Evolutionary conservation across 768 basidiomycete species (phyloP).

Genomic region (Macrolepiota fuliginosa): DNA sequence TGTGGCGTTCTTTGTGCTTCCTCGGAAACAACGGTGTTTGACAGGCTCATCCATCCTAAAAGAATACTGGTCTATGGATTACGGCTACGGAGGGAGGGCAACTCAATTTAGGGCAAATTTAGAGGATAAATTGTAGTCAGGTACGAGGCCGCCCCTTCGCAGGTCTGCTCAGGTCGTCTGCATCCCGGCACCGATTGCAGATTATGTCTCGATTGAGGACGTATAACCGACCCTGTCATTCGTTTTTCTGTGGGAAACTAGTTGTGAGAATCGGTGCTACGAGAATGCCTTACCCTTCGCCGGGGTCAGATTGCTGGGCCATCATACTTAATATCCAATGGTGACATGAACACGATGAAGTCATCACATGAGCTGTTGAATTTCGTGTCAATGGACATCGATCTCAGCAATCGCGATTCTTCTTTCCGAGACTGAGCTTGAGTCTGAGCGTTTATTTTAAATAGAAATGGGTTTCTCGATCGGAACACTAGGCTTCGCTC

Average conservation of each 20-base stretch:
- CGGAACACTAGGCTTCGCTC: neutral
- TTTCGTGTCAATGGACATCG: neutral
- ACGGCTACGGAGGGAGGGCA: neutral
- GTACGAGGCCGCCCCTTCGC: neutral
- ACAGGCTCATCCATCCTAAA: neutral
- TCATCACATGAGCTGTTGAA: neutral
- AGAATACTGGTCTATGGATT: neutral
- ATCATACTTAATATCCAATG: neutral
- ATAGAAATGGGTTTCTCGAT: neutral
- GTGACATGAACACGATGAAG: neutral
- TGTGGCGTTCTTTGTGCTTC: neutral
- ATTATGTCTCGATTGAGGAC: constrained; percentile 1
- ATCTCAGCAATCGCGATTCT: neutral
- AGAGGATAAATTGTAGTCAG: neutral
- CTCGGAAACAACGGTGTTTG: neutral
- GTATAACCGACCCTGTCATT: neutral
- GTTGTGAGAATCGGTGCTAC: neutral
- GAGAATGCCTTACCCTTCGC: neutral
- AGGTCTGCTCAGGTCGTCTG: neutral
- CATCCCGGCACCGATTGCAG: constrained; percentile 3
- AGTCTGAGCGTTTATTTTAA: neutral
- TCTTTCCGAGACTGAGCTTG: too few relatives aligned
- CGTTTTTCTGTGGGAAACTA: neutral
- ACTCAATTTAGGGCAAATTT: neutral
- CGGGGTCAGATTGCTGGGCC: neutral